Evolutionary conservation across 2,329 filamentous ascomycete genomes (phyloP).

Genomic region (Trichoderma sp.): DNA sequence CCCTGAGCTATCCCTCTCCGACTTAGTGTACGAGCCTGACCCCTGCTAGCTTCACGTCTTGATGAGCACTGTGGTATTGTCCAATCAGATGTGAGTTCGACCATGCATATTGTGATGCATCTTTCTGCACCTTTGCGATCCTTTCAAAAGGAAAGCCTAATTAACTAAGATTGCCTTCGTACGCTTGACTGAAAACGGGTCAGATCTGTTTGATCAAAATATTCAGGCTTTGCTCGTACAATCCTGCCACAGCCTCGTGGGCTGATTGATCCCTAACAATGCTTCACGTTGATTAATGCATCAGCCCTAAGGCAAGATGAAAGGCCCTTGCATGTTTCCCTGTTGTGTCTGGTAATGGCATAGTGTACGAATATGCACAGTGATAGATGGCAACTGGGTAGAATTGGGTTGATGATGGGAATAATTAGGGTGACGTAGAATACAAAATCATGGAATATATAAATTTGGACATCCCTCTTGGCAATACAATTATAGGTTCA

Average conservation of each 20-base stretch:
- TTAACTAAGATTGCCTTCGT: background rate
- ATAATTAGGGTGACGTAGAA: too few relatives aligned
- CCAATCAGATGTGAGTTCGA: background rate
- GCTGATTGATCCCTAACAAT: background rate
- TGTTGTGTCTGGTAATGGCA: background rate
- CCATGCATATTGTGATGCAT: background rate
- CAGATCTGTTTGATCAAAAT: background rate
- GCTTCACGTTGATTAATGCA: background rate
- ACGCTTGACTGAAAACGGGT: background rate
- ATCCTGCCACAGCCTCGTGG: background rate
- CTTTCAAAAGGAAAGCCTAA: background rate
- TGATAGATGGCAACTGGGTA: background rate
- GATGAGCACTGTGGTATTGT: background rate
- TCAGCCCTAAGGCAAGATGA: background rate
- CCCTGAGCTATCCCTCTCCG: background rate
- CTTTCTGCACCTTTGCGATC: background rate
- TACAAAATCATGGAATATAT: background rate
- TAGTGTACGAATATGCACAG: slow-evolving; percentile 6
- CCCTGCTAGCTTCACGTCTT: background rate
- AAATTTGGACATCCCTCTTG: background rate
- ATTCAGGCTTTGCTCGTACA: background rate
- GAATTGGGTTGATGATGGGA: background rate
- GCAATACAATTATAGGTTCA: background rate
- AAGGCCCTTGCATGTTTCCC: background rate
- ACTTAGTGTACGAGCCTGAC: slow-evolving; percentile 15